These are phyloP conservation scores for Daldinia eschscholtzii DNA, from an alignment of 2,329 filamentous ascomycete genomes.

Conservation along the genomic window DNA sequence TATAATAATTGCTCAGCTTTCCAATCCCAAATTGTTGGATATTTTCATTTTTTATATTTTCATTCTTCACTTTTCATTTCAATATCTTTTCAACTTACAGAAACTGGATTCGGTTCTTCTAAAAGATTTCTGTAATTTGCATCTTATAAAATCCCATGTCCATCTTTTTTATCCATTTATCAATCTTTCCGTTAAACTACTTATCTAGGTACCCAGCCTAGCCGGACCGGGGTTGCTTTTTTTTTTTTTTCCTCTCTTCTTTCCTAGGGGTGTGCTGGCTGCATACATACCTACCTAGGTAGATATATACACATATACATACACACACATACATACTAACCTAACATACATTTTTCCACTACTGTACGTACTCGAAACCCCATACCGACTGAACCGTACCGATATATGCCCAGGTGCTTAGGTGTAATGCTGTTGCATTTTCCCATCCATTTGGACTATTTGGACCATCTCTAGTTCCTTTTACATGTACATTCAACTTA, in stretches of 20 bases:
- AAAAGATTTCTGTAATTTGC: constrained; percentile 1
- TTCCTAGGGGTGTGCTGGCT: constrained; percentile 31
- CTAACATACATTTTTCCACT: background rate
- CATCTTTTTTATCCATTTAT: constrained; percentile 33
- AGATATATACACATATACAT: background rate
- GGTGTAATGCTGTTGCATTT: constrained; percentile 39
- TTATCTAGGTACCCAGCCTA: constrained; percentile 13
- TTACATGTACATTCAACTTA: constrained; percentile 20
- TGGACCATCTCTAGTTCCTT: constrained; percentile 30
- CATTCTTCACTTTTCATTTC: background rate
- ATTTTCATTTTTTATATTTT: constrained; percentile 4
- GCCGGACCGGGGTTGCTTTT: constrained; percentile 12
- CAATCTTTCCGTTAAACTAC: constrained; percentile 18
- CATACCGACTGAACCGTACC: background rate
- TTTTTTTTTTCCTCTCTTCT: constrained; percentile 9
- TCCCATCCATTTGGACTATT: constrained; percentile 23
- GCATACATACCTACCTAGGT: constrained; percentile 31
- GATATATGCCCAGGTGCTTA: constrained; percentile 33
- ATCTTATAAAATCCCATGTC: constrained; percentile 29
- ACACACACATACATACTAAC: constrained; percentile 1
- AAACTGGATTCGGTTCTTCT: background rate
- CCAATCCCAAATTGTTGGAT: constrained; percentile 10
- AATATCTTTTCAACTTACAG: background rate
- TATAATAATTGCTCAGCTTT: constrained; percentile 26
- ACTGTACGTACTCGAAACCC: constrained; percentile 6